Evolutionary conservation across 2,329 filamentous ascomycete species (phyloP), one percentile per base, ranked within the genome.

Genomic region (Dactylellina haptotyla): DNA sequence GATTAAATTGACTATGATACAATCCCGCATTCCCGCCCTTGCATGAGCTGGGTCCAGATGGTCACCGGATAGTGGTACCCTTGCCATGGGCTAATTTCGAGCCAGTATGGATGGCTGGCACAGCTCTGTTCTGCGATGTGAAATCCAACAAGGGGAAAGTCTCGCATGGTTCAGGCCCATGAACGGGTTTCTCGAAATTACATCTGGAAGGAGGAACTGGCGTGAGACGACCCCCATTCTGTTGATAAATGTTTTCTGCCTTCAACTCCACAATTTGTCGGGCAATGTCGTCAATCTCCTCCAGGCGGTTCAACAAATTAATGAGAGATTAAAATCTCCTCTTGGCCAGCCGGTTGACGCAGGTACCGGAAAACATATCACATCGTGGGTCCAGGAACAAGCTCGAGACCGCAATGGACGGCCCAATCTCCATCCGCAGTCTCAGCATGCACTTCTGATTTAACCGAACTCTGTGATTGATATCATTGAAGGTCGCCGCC

Each of bases 1-100:
- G 63, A 67, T 67, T 67, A 67, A 67, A 59, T 67, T 58, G 43
- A 26, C 34, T 59, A 66, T 73, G 69, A 73, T 73, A 66, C 69
- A 73, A 73, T 73, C 69, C 69, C 69, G 69, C 69, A 73, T 73
- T 73, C 69, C 69, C 69, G 69, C 69, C 69, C 69, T 73, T 73
- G 69, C 69, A 73, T 73, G 57, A 73, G 54, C 61, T 66, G 69
- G 69, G 69, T 69, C 64, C 64, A 69, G 64, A 69, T 62, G 64
- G 64, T 73, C 69, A 73, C 61, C 61, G 51, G 69, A 73, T 73
- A 64, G 41, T 62, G 58, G 43, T 32, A 66, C 69, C 69, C 67
- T 65, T 46, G 53, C 61, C 28, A 50, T 58, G 28, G 28, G 30
- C 61, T 66, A 73, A 73, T 66, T 73, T 59, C 67, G 45, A 72